Evolutionary conservation across 495 filamentous ascomycete species (phyloP).

Genomic region (Podospora appendiculata): DNA sequence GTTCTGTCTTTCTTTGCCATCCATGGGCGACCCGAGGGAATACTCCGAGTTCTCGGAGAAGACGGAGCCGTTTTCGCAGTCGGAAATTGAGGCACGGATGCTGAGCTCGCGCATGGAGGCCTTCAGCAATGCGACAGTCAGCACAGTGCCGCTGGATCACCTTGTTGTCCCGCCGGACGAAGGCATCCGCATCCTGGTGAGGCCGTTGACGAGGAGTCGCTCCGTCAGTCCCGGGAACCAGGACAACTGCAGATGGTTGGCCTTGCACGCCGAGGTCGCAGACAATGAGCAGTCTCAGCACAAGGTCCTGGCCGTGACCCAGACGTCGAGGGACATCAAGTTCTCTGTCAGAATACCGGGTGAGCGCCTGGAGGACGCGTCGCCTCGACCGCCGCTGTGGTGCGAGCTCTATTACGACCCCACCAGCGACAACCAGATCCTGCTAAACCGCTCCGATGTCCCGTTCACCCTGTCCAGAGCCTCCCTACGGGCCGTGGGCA

Average conservation of each 20-base stretch:
- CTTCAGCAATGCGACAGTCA: constrained; percentile 19
- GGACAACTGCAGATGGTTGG: constrained; percentile 35
- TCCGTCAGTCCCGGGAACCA: constrained; percentile 39
- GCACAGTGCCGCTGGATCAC: constrained; percentile 34
- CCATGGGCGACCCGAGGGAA: constrained; percentile 32
- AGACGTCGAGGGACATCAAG: constrained; percentile 40
- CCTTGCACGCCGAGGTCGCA: constrained; percentile 35
- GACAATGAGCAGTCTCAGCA: constrained; percentile 32
- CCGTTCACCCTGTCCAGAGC: constrained; percentile 34
- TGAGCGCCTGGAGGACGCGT: constrained; percentile 19
- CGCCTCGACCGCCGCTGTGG: constrained; percentile 31
- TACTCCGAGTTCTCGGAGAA: constrained; percentile 33
- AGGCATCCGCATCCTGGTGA: constrained; percentile 41
- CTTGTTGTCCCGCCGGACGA: constrained; percentile 32
- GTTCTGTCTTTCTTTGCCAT: constrained; percentile 13
- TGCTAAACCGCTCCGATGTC: constrained; percentile 37
- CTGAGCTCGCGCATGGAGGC: constrained; percentile 24
- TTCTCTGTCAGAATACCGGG: constrained; percentile 41
- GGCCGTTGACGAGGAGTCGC: constrained; percentile 37
- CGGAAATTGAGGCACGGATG: constrained; percentile 32
- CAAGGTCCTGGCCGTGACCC: constrained; percentile 41
- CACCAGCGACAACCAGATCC: constrained; percentile 39
- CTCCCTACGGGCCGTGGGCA: constrained; percentile 20
- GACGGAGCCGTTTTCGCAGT: constrained; percentile 43
- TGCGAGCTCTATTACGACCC: constrained; percentile 45